Conservation (phyloP, 805 yeast species). For the Metschnikowia matae region DNA sequence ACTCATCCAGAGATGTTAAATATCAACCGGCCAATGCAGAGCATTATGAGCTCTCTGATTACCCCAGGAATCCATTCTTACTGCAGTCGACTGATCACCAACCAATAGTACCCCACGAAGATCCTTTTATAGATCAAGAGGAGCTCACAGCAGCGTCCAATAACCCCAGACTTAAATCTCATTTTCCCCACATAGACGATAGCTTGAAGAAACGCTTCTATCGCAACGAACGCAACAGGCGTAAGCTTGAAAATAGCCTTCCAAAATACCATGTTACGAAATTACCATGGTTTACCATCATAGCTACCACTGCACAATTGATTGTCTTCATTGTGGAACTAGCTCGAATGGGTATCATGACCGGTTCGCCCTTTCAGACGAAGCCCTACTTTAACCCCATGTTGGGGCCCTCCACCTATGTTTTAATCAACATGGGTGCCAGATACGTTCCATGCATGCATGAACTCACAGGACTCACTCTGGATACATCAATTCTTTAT, state of each 20-base stretch:
- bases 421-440: conserved; percentile 66
- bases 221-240: conserved; percentile 14
- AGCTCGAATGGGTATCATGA: conserved; percentile 49
- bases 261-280: conserved; percentile 23
- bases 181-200: conserved; percentile 2
- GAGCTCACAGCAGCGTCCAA: neutral
- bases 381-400: conserved; percentile 73
- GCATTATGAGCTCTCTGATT: conserved; percentile 12
- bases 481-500: conserved; percentile 41
- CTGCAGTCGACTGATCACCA: neutral
- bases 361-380: conserved; percentile 64
- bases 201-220: neutral
- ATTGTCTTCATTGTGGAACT: conserved; percentile 61
- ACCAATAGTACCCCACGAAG: neutral
- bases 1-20: neutral
- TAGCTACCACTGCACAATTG: conserved; percentile 45
- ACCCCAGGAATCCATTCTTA: conserved; percentile 7
- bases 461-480: conserved; percentile 45
- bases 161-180: neutral
- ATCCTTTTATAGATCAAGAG: neutral
- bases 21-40: conserved; percentile 5
- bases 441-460: conserved; percentile 71
- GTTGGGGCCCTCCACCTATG: conserved; percentile 70
- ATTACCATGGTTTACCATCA: conserved; percentile 39
- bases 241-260: conserved; percentile 13